Conservation (phyloP, 176 grass and related monocot genomes). For the Oryza australiensis region DNA sequence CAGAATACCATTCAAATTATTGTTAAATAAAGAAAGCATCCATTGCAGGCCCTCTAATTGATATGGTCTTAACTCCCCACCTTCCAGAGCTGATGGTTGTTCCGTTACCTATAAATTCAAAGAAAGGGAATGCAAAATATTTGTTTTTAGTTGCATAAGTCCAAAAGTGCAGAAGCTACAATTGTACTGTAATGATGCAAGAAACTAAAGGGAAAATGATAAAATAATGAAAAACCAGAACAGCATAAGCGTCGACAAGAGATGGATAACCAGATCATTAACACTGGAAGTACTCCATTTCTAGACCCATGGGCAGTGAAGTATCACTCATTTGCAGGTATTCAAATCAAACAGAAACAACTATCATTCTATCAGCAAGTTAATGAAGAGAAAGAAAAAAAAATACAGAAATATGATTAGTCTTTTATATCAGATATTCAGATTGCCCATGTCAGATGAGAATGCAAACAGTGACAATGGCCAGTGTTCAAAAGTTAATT, state of each 20-base stretch:
- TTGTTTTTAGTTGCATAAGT: background rate
- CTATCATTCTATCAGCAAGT: background rate
- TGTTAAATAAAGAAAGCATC: conserved; percentile 99
- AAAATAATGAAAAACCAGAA: conserved; percentile 24
- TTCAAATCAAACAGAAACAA: conserved; percentile 20
- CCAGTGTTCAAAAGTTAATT: background rate
- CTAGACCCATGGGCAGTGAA: background rate
- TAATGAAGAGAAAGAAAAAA: background rate
- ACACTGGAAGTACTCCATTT: background rate
- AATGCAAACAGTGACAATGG: background rate
- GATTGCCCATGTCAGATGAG: conserved; percentile 10
- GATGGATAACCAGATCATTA: conserved; percentile 6
- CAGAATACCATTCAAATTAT: conserved; percentile 98
- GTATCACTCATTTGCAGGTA: background rate
- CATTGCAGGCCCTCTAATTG: conserved; percentile 98
- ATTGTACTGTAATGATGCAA: background rate
- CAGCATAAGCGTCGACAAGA: background rate
- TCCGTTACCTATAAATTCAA: conserved; percentile 77
- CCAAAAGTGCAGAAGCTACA: background rate
- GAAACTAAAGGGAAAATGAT: background rate
- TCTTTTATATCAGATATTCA: background rate
- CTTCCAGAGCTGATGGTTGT: conserved; percentile 84
- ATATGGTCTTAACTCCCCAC: conserved; percentile 85
- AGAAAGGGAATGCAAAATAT: conserved; percentile 35
- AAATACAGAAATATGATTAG: background rate